Evolutionary conservation across 2,329 filamentous ascomycete species (phyloP), one percentile per base, ranked within the genome.

Genomic region (Fusarium pseudograminearum): DNA sequence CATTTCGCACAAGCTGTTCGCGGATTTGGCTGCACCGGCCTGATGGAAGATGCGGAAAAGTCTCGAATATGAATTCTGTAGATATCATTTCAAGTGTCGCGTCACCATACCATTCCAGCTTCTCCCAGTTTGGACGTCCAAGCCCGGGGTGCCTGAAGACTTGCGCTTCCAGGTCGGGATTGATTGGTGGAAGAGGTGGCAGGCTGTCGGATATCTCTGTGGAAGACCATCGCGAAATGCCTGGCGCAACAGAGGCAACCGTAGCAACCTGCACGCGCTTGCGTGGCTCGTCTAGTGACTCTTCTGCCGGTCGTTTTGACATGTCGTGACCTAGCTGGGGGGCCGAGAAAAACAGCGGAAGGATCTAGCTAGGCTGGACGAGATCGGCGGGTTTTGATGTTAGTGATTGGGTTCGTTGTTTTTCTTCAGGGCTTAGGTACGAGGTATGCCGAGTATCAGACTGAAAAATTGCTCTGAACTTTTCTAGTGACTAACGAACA

Each of bases 31-130:
- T 90, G 73, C 90, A 89, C 63, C 89, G 86, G 4, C 94, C 94
- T 0, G 91, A 85, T 1, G 87, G 77, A 12, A 93, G 82, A 15
- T 85, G 80, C 10, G 57, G 84, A 74, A 94, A 96, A 11, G 88
- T 92, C 61, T 89, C 83, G 78, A 89, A 93, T 63, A 98, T 91
- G 53, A 97, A 84, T 20, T 89, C 86, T 0, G 92, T 90, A 8
- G 94, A 88, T 47, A 94, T 89, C 53, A 94, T 81, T 75, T 97
- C 92, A 53, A 97, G 83, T 73, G 95, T 95, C 22, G 93, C 91
- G 77, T 98, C 95, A 9, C 95, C 95, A 10, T 97, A 84, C 81
- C 95, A 94, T 79, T 98, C 95, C 9, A 98, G 87, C 20, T 89
- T 87, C 75, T 98, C 94, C 78, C 98, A 98, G 74, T 78, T 79